Percentiles rank a stretch among this genome's conserved stretches.
Conservation (phyloP, 768 basidiomycete genomes). For the Crucibulum laeve region DNA sequence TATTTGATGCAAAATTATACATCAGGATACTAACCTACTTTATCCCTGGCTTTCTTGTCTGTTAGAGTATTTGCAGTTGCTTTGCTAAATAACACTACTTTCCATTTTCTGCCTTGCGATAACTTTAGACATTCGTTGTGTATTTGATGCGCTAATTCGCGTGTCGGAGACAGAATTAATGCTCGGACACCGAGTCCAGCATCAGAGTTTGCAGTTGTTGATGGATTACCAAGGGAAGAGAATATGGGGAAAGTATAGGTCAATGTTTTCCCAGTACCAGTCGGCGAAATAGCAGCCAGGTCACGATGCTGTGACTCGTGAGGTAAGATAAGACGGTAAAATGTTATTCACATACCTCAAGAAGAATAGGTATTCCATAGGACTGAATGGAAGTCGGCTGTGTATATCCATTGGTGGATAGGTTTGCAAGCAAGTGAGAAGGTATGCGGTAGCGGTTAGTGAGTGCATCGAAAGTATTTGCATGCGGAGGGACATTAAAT, state of each 20-base stretch:
- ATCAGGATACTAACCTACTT: slow-evolving; percentile 58
- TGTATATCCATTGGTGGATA: slow-evolving; percentile 54
- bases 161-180: slow-evolving; percentile 84
- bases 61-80: slow-evolving; percentile 80
- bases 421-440: slow-evolving; percentile 59
- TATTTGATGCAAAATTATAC: slow-evolving; percentile 2
- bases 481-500: slow-evolving; percentile 54
- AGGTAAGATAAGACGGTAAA: neutral
- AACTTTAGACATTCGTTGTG: slow-evolving; percentile 85
- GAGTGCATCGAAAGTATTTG: slow-evolving; percentile 57
- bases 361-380: slow-evolving; percentile 72
- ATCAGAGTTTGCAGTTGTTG: slow-evolving; percentile 36
- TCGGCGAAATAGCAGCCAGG: slow-evolving; percentile 92
- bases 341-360: slow-evolving; percentile 50
- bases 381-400: slow-evolving; percentile 81
- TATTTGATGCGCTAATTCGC: slow-evolving; percentile 95
- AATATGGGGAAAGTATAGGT: slow-evolving; percentile 88
- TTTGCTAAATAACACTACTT: slow-evolving; percentile 79
- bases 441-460: slow-evolving; percentile 53
- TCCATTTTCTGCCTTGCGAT: slow-evolving; percentile 80
- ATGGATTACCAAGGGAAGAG: slow-evolving; percentile 49
- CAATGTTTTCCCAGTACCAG: slow-evolving; percentile 95
- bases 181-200: slow-evolving; percentile 64
- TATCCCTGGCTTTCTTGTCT: slow-evolving; percentile 68
- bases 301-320: slow-evolving; percentile 64